Base-by-base conservation (phyloP, 176 grass and related monocot species). In the Pontederia paniculata region DNA sequence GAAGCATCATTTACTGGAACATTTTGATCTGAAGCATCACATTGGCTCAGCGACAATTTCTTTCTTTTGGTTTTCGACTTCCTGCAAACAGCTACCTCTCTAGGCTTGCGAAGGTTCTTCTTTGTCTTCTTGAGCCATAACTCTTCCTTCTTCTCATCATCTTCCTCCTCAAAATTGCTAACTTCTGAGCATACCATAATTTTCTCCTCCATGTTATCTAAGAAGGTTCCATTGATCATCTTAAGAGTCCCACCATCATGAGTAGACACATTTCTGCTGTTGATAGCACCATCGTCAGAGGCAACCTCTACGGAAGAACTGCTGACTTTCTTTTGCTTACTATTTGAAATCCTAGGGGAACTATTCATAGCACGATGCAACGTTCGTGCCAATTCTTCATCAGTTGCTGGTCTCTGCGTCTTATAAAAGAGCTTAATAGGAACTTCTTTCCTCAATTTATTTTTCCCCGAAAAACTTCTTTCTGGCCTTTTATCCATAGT, bases 31-130 rank as follows among this genome's bases (percentile, higher is more conserved):
- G 66, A 66, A 45, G 45, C 74, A 25, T 57, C 22, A 64, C 62
- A 46, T 77, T 74, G 57, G 55, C 77, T 93, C 21, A 98, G 63
- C 57, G 78, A 62, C 52, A 89, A 68, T 10, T 65, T 70, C 75
- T 88, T 98, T 68, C 80, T 79, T 72, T 81, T 90, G 70, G 84
- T 43, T 88, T 67, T 84, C 53, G 72, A 66, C 60, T 83, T 93
- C 31, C 48, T 58, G 48, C n/a, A 21, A 44, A 52, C 58, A 1
- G 57, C 70, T 0, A 57, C 56, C 55, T 46, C 68, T 65, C 53
- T 50, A 10, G 45, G 10, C 17, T 67, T 51, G 25, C 5, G 70
- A 17, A 52, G 58, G 52, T 53, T 41, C 18, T 45, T 15, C 56
- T 50, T 1, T 65, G 62, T 52, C 75, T 78, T 48, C 59, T 31